Evolutionary conservation across 2,329 filamentous ascomycete genomes (phyloP).

Genomic region (Domatiomyces catenatus): DNA sequence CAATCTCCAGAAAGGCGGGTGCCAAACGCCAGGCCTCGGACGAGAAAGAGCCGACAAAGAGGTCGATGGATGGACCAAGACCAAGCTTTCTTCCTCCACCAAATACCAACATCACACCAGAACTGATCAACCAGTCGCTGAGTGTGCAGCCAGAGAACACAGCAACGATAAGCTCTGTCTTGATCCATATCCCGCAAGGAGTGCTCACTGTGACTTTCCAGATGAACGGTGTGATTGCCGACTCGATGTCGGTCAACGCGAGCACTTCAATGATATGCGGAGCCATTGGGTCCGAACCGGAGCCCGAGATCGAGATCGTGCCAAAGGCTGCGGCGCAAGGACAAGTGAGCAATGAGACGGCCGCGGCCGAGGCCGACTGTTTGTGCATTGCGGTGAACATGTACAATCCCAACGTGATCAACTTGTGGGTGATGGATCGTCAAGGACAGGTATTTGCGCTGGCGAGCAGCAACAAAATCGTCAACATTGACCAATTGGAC

Average conservation of each 20-base stretch:
- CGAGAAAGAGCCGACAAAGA: not conserved
- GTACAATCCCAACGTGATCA: conserved; percentile 13
- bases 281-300: conserved; percentile 8
- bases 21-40: not conserved
- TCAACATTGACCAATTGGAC: conserved; percentile 13
- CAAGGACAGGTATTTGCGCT: conserved; percentile 13
- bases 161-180: conserved; percentile 12
- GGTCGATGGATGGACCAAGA: conserved; percentile 3
- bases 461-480: conserved; percentile 13
- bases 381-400: conserved; percentile 16
- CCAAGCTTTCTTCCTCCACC: conserved; percentile 15
- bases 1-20: not conserved
- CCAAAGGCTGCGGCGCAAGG: conserved; percentile 12
- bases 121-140: conserved; percentile 12
- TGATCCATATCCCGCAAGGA: conserved; percentile 11
- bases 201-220: conserved; percentile 11
- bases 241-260: conserved; percentile 12
- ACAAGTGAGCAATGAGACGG: conserved; percentile 7
- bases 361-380: conserved; percentile 13
- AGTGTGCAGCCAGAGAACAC: conserved; percentile 13
- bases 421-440: conserved; percentile 12
- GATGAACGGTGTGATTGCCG: conserved; percentile 12
- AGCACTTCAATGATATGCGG: conserved; percentile 12
- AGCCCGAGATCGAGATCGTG: conserved; percentile 13
- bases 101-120: conserved; percentile 13